Base-by-base conservation (phyloP, 192 early-diverging fungal species). In the Kickxella alabastrina region DNA sequence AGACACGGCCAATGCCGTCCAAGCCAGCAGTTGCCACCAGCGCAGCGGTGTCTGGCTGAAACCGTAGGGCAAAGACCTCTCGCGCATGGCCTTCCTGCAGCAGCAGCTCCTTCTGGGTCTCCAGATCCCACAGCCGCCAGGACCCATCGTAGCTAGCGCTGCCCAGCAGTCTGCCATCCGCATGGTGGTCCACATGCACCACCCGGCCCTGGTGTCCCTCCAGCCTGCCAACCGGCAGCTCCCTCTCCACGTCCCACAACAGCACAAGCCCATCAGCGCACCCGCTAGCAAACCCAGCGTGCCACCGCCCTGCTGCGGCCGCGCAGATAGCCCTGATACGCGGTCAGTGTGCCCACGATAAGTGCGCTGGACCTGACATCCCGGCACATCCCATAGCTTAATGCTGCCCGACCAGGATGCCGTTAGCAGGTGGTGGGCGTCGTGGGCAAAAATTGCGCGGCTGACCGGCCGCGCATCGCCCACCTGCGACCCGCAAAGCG, bases 101-200 rank as follows among this genome's bases (percentile, higher is more conserved):
- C 31, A 99, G 52, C 2, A 99, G 61, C 49, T 93, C 92, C 26
- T 79, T 51, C 32, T 78, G 68, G 0, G 85, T 82, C 37, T 88
- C 82, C 15, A 86, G 78, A 65, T 98, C 96, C 92, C 93, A 98
- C n/a, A 98, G 80, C 40, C 96, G 79, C 96, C 96, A 98, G 13
- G 92, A 91, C 29, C 81, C 83, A 59, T 98, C 96, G 43, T 60
- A 75, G 50, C 72, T 75, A 27, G 72, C 72, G 38, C 72, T 68
- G 40, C 87, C 95, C 40, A 98, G 59, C 52, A 82, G 95, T 36
- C 79, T 61, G 7, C 94, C 96, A 14, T 84, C 83, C 5, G 96
- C 93, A 61, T 98, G 96, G 64, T 91, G 95, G 3, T 79, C 87
- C 19, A 98, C 86, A 27, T 89, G 82, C 5, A 87, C 82, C 0